These are phyloP conservation scores for Sphagnum tenellum DNA, from an alignment of 225 moss, liverwort and hornwort species.

Conservation along the genomic window DNA sequence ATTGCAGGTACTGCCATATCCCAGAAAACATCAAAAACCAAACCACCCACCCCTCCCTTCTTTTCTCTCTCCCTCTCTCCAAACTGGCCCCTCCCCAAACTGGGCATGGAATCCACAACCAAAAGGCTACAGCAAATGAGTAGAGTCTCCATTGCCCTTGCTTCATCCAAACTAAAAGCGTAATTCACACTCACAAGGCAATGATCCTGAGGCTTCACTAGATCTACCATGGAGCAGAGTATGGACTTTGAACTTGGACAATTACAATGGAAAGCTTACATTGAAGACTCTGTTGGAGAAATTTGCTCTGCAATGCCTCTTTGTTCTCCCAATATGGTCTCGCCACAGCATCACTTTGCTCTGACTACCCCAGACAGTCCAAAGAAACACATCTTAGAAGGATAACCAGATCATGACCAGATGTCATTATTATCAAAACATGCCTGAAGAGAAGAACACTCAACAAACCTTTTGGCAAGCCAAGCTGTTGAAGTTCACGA, in stretches of 20 bases:
- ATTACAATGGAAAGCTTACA: slow-evolving; percentile 30
- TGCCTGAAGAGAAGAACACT: no score
- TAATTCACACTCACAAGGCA: no score
- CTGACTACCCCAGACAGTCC: slow-evolving; percentile 23
- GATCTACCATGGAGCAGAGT: no score
- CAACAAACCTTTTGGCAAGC: slow-evolving; percentile 72
- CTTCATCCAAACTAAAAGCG: not conserved
- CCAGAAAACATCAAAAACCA: no score
- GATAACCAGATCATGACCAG: not conserved
- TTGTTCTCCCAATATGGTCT: slow-evolving; percentile 70
- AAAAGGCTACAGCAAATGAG: no score
- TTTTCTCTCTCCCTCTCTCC: not conserved
- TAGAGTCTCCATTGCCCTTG: no score
- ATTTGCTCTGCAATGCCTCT: slow-evolving; percentile 58
- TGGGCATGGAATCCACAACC: no score
- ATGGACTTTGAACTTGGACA: not conserved
- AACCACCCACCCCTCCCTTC: no score
- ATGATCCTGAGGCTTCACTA: no score
- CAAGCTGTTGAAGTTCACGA: slow-evolving; percentile 90
- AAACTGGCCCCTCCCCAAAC: not conserved
- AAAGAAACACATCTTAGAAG: not conserved
- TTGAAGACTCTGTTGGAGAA: slow-evolving; percentile 69
- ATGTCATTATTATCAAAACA: no score
- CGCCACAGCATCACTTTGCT: slow-evolving; percentile 79
- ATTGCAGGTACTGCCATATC: slow-evolving; percentile 52